Evolutionary conservation across 768 basidiomycete species (phyloP).

Genomic region (Mycena epipterygia): DNA sequence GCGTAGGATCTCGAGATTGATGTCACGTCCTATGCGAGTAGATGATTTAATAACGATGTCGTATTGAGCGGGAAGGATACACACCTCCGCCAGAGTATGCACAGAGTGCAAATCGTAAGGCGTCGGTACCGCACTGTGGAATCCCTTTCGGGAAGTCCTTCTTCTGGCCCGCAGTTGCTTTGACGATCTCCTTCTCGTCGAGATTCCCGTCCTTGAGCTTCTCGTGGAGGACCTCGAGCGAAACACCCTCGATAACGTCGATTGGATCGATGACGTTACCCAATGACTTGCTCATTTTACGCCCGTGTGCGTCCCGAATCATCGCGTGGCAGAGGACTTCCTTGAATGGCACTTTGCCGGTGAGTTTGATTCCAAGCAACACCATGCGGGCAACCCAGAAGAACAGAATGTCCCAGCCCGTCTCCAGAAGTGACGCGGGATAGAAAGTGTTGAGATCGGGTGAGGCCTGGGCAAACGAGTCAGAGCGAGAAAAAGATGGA

Average conservation of each 20-base stretch:
- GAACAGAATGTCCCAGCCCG: slow-evolving; percentile 99
- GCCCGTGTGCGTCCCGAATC: slow-evolving; percentile 98
- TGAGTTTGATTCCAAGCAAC: slow-evolving; percentile 90
- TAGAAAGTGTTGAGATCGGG: slow-evolving; percentile 86
- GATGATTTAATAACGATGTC: neutral
- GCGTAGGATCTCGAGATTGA: slow-evolving; percentile 95
- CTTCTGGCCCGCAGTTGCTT: slow-evolving; percentile 96
- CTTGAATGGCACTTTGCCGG: slow-evolving; percentile 91
- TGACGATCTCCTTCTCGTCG: slow-evolving; percentile 91
- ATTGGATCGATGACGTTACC: slow-evolving; percentile 98
- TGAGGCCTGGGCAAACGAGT: slow-evolving; percentile 58
- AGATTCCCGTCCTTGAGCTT: slow-evolving; percentile 93
- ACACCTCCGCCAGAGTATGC: slow-evolving; percentile 93
- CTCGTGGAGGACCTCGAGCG: slow-evolving; percentile 84
- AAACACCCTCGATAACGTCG: slow-evolving; percentile 91
- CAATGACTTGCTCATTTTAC: slow-evolving; percentile 99
- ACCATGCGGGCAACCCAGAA: slow-evolving; percentile 99
- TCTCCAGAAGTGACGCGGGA: slow-evolving; percentile 92
- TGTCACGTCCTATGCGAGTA: slow-evolving; percentile 81
- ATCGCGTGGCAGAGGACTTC: slow-evolving; percentile 99
- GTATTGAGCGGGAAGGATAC: neutral
- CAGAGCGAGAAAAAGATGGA: slow-evolving; percentile 3
- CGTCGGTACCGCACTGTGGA: slow-evolving; percentile 98
- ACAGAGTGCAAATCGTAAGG: slow-evolving; percentile 93
- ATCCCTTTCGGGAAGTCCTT: slow-evolving; percentile 99